phyloP scores from a whole-genome alignment of 768 basidiomycete species.

The Dioszegia aurantiaca region DNA sequence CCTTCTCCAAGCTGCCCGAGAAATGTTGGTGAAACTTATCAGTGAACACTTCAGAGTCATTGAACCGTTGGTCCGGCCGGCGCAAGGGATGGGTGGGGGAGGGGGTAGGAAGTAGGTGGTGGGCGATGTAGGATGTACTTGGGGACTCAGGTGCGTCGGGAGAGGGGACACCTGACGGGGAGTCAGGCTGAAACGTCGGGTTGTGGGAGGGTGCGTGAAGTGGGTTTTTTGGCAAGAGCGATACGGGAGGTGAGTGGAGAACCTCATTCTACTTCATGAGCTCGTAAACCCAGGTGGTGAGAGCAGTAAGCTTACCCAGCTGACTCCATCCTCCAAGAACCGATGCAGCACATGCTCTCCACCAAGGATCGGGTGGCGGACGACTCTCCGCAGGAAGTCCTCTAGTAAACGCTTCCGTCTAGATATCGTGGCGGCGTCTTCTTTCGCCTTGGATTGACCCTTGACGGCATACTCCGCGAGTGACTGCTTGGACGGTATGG shows the following conservation, averaged over 20 bases:
- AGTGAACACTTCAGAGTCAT: slow-evolving; percentile 94
- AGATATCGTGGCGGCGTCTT: slow-evolving; percentile 87
- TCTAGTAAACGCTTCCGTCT: slow-evolving; percentile 90
- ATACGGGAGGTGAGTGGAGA: slow-evolving; percentile 84
- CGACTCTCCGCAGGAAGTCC: slow-evolving; percentile 87
- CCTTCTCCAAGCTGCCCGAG: slow-evolving; percentile 90
- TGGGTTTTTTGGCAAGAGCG: slow-evolving; percentile 88
- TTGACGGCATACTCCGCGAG: slow-evolving; percentile 96
- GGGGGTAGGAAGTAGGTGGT: slow-evolving; percentile 71
- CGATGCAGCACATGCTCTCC: slow-evolving; percentile 95
- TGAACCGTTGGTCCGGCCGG: slow-evolving; percentile 88
- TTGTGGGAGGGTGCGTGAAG: slow-evolving; percentile 93
- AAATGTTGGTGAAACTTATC: slow-evolving; percentile 92
- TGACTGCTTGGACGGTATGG: slow-evolving; percentile 94
- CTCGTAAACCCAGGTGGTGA: background rate
- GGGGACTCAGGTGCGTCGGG: slow-evolving; percentile 54
- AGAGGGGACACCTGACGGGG: slow-evolving; percentile 18
- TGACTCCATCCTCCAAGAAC: slow-evolving; percentile 91
- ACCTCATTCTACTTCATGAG: slow-evolving; percentile 69
- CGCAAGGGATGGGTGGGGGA: slow-evolving; percentile 84
- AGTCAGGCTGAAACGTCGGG: slow-evolving; percentile 60
- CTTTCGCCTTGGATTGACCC: slow-evolving; percentile 76
- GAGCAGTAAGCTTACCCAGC: slow-evolving; percentile 61
- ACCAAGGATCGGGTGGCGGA: slow-evolving; percentile 87
- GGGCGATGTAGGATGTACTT: slow-evolving; percentile 51